phyloP scores from a whole-genome alignment of 352 stramenopile genomes.

The Phytophthora tubulina region DNA sequence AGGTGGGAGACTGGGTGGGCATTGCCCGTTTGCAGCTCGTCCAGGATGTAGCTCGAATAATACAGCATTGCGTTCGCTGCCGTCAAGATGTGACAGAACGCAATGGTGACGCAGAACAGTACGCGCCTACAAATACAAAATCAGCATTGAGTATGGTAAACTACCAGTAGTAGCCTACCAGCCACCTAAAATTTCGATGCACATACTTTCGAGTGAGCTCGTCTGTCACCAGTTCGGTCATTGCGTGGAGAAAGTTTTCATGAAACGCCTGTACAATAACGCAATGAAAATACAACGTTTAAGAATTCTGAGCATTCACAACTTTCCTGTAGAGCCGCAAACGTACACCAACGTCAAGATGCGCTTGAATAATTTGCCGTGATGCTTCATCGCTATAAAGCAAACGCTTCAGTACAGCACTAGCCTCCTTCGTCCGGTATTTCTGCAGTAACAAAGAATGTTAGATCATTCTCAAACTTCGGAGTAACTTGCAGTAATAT shows the following conservation, averaged over 20 bases:
- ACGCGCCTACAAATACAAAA: conserved; percentile 47
- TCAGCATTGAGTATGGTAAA: not conserved
- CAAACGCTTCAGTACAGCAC: conserved; percentile 42
- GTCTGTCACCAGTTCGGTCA: conserved; percentile 52
- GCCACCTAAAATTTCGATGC: not conserved
- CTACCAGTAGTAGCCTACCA: not conserved
- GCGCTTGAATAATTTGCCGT: conserved; percentile 39
- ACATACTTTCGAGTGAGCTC: conserved; percentile 48
- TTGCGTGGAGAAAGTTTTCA: conserved; percentile 45
- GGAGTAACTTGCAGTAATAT: not conserved
- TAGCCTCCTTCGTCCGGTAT: conserved; percentile 58
- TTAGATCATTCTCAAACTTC: not conserved
- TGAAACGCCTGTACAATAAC: conserved; percentile 38
- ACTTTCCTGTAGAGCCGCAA: not conserved
- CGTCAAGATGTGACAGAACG: conserved; percentile 71
- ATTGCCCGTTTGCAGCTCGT: conserved; percentile 44
- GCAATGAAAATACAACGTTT: not conserved
- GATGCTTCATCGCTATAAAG: conserved; percentile 43
- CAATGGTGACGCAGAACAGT: conserved; percentile 65
- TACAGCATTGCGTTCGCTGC: conserved; percentile 85
- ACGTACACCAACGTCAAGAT: conserved; percentile 35
- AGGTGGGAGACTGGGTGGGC: conserved; percentile 29
- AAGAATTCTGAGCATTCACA: not conserved
- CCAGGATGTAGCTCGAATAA: conserved; percentile 82
- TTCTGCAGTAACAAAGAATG: conserved; percentile 39